Evolutionary conservation across 2,329 filamentous ascomycete genomes (phyloP).

Genomic region (Pestalotiopsis sp.): DNA sequence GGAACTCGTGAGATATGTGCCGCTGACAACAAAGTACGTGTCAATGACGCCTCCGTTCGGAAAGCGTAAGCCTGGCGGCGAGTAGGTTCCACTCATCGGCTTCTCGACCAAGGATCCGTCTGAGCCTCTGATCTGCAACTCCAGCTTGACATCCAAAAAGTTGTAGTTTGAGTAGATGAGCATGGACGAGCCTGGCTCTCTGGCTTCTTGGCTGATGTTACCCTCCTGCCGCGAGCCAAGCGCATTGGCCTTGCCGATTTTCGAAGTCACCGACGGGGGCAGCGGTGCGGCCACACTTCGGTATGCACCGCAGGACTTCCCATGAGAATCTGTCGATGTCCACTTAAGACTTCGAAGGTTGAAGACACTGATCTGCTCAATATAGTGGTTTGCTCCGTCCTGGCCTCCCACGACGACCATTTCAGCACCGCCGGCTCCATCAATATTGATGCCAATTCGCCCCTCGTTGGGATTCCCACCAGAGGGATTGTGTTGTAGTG

Average conservation of each 20-base stretch:
- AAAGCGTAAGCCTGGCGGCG: constrained; percentile 89
- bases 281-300: constrained; percentile 91
- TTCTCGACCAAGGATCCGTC: constrained; percentile 85
- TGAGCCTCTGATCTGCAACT: constrained; percentile 82
- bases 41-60: constrained; percentile 95
- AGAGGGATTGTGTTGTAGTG: constrained; percentile 85
- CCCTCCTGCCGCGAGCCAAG: constrained; percentile 42
- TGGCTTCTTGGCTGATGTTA: constrained; percentile 52
- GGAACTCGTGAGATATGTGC: constrained; percentile 94
- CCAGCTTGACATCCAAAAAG: constrained; percentile 94
- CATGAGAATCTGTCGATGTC: constrained; percentile 84
- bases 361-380: constrained; percentile 98
- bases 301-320: constrained; percentile 94
- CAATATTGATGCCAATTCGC: constrained; percentile 81
- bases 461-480: constrained; percentile 84
- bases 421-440: constrained; percentile 89
- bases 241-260: constrained; percentile 62
- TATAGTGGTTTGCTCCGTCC: constrained; percentile 97
- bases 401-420: constrained; percentile 98
- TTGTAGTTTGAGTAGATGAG: constrained; percentile 99
- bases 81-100: constrained; percentile 82
- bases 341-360: constrained; percentile 93
- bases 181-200: constrained; percentile 70
- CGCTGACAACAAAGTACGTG: constrained; percentile 94
- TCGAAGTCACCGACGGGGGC: constrained; percentile 61